phyloP scores from a whole-genome alignment of 352 stramenopile genomes.

The Globisporangium echinulatum region DNA sequence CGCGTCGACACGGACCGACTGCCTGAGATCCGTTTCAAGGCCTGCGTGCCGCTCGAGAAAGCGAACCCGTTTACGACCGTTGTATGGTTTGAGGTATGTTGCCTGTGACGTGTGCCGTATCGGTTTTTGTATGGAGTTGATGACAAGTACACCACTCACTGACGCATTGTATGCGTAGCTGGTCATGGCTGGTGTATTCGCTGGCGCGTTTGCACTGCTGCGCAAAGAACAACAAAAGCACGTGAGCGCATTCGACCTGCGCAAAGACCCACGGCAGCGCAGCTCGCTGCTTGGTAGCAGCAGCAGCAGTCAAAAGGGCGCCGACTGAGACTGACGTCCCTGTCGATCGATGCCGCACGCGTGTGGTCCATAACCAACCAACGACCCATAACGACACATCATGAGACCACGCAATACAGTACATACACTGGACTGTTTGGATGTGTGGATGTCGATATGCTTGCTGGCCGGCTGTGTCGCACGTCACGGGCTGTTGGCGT shows the following conservation, averaged over 20 bases:
- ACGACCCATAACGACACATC: too few species aligned
- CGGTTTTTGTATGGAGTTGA: too few species aligned
- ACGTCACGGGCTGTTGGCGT: too few species aligned
- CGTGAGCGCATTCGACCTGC: constrained; percentile 71
- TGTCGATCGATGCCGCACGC: too few species aligned
- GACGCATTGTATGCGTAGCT: constrained; percentile 19
- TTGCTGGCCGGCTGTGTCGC: too few species aligned
- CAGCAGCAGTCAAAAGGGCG: constrained; percentile 2
- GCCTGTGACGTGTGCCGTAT: too few species aligned
- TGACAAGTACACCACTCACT: too few species aligned
- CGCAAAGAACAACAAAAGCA: constrained; percentile 64
- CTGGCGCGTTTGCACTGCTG: constrained; percentile 38
- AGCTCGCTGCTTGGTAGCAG: constrained; percentile 23
- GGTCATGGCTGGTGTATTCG: constrained; percentile 40
- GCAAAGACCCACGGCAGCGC: constrained; percentile 58
- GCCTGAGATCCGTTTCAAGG: constrained; percentile 43
- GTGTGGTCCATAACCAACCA: too few species aligned
- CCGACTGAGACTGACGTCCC: constrained; percentile 1
- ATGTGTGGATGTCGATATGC: too few species aligned
- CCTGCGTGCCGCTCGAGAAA: constrained; percentile 38
- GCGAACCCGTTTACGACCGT: constrained; percentile 33
- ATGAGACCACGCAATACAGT: too few species aligned
- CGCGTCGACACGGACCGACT: background rate
- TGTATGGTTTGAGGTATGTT: constrained; percentile 68
- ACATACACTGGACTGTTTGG: too few species aligned